Percentiles rank a stretch among this genome's conserved stretches.
Conservation (phyloP, 1,284 basidiomycete genomes). For the Sanguinoderma infundibulare region DNA sequence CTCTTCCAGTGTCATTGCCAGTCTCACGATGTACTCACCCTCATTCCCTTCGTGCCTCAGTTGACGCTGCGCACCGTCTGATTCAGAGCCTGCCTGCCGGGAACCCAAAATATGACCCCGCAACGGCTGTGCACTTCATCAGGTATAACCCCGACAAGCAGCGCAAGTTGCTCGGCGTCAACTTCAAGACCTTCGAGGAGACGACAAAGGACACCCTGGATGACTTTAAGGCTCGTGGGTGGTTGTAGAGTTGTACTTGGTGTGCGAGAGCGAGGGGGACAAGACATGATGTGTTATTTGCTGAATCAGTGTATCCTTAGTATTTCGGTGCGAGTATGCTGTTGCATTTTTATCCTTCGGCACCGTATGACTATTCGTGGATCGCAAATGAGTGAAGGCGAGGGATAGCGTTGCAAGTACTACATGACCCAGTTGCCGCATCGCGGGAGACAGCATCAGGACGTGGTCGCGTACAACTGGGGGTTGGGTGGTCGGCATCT, state of each 20-base stretch:
- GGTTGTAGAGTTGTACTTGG: slow-evolving; percentile 2
- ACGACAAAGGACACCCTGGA: slow-evolving; percentile 44
- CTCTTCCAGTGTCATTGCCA: not conserved
- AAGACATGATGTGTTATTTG: too few relatives aligned
- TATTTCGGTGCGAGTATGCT: too few relatives aligned
- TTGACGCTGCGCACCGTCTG: slow-evolving; percentile 15
- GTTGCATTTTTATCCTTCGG: too few relatives aligned
- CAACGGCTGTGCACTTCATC: slow-evolving; percentile 34
- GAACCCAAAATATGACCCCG: slow-evolving; percentile 20
- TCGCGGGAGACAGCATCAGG: too few relatives aligned
- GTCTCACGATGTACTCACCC: not conserved
- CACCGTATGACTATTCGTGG: too few relatives aligned
- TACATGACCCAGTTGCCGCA: too few relatives aligned
- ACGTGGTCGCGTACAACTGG: too few relatives aligned
- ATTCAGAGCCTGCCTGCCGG: slow-evolving; percentile 8
- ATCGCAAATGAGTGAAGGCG: too few relatives aligned
- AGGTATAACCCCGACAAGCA: slow-evolving; percentile 42
- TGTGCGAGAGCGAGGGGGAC: too few relatives aligned
- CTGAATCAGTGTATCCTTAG: too few relatives aligned
- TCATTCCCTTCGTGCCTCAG: not conserved
- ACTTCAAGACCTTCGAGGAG: slow-evolving; percentile 48
- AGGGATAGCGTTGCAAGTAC: too few relatives aligned
- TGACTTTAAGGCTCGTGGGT: slow-evolving; percentile 37
- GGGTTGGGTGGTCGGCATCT: too few relatives aligned
- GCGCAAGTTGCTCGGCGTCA: slow-evolving; percentile 47